These are phyloP conservation scores for Penicillium macrosclerotiorum DNA, from an alignment of 495 filamentous ascomycete genomes.

Conservation along the genomic window DNA sequence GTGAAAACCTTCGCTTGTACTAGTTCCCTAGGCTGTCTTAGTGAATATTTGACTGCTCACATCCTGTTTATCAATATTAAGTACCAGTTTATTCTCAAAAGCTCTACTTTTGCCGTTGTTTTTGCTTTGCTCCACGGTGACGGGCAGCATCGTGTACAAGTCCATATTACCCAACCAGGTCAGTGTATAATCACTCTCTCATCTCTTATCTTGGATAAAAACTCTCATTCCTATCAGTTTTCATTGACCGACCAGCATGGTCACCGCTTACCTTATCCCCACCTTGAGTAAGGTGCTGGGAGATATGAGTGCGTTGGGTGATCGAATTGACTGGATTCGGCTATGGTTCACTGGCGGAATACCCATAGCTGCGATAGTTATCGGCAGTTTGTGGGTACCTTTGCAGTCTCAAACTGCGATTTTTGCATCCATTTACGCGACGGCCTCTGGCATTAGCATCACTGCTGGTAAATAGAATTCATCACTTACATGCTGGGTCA, in stretches of 20 bases:
- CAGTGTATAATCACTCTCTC: no score
- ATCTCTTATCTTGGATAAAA: no score
- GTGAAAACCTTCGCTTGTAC: background rate
- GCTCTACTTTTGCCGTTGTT: no score
- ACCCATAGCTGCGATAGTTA: background rate
- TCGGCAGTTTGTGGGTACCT: background rate
- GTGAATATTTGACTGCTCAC: no score
- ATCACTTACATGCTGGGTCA: background rate
- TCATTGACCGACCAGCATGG: background rate
- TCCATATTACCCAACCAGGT: no score
- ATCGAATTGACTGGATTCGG: constrained; percentile 1
- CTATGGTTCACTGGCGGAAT: background rate
- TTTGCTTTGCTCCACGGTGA: no score
- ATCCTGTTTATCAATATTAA: no score
- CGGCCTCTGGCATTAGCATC: background rate
- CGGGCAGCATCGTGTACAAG: no score
- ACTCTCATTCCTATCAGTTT: no score
- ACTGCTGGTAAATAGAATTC: constrained; percentile 1
- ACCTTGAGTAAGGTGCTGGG: background rate
- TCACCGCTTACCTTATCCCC: background rate
- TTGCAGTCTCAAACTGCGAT: constrained; percentile 17
- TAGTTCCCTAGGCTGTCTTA: no score
- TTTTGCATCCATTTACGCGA: background rate
- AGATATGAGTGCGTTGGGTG: background rate
- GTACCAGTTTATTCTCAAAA: no score